phyloP scores from a whole-genome alignment of 2,329 filamentous ascomycete species.

The Trichophyton rubrum region DNA sequence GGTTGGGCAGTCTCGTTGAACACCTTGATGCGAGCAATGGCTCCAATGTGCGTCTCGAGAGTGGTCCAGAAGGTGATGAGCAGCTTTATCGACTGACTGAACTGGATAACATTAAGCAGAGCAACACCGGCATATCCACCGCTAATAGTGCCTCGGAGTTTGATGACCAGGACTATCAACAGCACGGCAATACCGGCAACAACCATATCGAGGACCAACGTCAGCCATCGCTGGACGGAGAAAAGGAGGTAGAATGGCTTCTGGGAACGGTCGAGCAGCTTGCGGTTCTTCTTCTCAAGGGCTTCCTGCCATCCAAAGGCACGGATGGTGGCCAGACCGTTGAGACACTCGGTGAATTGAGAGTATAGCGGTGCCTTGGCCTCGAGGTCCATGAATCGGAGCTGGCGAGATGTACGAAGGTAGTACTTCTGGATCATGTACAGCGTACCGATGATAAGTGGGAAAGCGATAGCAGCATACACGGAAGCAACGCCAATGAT shows the following conservation, averaged over 20 bases:
- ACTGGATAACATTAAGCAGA: conserved; percentile 41
- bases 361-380: conserved; percentile 48
- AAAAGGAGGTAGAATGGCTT: conserved; percentile 46
- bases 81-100: conserved; percentile 40
- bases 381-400: conserved; percentile 50
- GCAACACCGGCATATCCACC: conserved; percentile 42
- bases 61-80: conserved; percentile 41
- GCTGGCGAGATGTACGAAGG: conserved; percentile 47
- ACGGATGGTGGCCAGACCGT: conserved; percentile 44
- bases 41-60: conserved; percentile 45
- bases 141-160: conserved; percentile 31
- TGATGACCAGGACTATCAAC: conserved; percentile 40
- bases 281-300: conserved; percentile 35
- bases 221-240: conserved; percentile 45
- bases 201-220: conserved; percentile 38
- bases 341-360: conserved; percentile 45
- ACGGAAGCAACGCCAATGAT: conserved; percentile 29
- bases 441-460: conserved; percentile 26
- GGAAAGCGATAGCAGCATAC: conserved; percentile 31
- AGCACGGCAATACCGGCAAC: conserved; percentile 39
- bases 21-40: conserved; percentile 41
- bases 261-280: conserved; percentile 43
- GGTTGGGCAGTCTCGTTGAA: conserved; percentile 32
- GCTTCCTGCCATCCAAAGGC: conserved; percentile 44
- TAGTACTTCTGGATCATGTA: conserved; percentile 42